phyloP scores from a whole-genome alignment of 495 filamentous ascomycete genomes.

The Parathielavia appendiculata region DNA sequence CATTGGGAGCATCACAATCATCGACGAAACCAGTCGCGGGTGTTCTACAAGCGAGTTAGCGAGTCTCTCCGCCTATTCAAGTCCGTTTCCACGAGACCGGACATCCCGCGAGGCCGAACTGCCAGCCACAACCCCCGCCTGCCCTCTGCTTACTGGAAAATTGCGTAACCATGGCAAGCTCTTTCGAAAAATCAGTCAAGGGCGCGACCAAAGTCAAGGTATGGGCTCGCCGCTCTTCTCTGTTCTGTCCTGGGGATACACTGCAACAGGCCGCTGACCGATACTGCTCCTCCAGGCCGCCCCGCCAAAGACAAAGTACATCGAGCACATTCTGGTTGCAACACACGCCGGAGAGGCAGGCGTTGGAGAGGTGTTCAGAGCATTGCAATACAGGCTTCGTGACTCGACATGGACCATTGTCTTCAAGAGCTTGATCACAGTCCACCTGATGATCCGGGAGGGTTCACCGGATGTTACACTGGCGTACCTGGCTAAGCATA shows the following conservation, averaged over 20 bases:
- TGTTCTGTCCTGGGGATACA: not conserved
- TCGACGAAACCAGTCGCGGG: not conserved
- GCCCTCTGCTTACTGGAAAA: slow-evolving; percentile 8
- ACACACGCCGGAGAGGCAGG: slow-evolving; percentile 94
- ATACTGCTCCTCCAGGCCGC: slow-evolving; percentile 58
- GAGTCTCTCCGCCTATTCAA: not conserved
- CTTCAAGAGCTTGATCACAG: slow-evolving; percentile 92
- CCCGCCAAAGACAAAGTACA: slow-evolving; percentile 97
- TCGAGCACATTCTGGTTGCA: slow-evolving; percentile 94
- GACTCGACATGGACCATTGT: slow-evolving; percentile 97
- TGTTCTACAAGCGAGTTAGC: not conserved
- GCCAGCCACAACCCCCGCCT: not conserved
- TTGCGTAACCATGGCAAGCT: slow-evolving; percentile 59
- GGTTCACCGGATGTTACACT: slow-evolving; percentile 86
- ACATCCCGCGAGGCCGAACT: slow-evolving; percentile 1
- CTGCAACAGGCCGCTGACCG: slow-evolving; percentile 11
- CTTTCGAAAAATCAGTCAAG: slow-evolving; percentile 90
- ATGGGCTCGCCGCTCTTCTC: slow-evolving; percentile 22
- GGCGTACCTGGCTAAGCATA: slow-evolving; percentile 75
- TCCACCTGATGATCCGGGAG: slow-evolving; percentile 96
- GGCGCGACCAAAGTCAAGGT: slow-evolving; percentile 94
- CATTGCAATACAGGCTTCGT: slow-evolving; percentile 77
- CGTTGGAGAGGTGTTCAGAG: slow-evolving; percentile 92
- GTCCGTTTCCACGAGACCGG: not conserved
- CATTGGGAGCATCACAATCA: not conserved